Conservation (phyloP, 805 yeast species). For the Metschnikowia gelsemii region DNA sequence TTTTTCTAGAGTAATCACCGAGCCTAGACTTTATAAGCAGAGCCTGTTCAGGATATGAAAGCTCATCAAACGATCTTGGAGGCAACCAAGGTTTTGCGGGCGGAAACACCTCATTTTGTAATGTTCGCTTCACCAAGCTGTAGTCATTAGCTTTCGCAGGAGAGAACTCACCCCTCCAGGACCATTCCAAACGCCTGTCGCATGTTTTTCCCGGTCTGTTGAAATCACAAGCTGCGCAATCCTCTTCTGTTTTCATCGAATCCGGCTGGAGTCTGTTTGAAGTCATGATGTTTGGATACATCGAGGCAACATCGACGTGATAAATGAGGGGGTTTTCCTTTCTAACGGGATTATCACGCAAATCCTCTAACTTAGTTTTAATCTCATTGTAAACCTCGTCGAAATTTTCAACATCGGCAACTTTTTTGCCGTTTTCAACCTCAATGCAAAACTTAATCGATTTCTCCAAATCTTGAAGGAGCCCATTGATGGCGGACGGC, state of each 20-base stretch:
- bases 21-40: conserved; percentile 70
- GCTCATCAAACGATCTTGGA: conserved; percentile 67
- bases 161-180: conserved; percentile 96
- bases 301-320: conserved; percentile 98
- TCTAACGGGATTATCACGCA: conserved; percentile 63
- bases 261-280: conserved; percentile 97
- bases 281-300: conserved; percentile 99
- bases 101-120: conserved; percentile 77
- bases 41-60: conserved; percentile 77
- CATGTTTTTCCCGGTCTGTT: conserved; percentile 93
- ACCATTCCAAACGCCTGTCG: conserved; percentile 90
- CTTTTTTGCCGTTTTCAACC: conserved; percentile 69
- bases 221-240: conserved; percentile 96
- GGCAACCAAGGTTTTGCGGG: conserved; percentile 56
- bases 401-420: conserved; percentile 79
- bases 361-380: conserved; percentile 49
- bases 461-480: conserved; percentile 66
- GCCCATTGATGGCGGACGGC: conserved; percentile 77
- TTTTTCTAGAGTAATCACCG: conserved; percentile 80
- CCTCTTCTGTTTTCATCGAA: conserved; percentile 91
- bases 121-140: conserved; percentile 79
- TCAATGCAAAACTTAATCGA: conserved; percentile 81
- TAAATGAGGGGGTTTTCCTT: conserved; percentile 83
- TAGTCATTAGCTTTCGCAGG: conserved; percentile 93
- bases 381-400: conserved; percentile 70